phyloP scores from a whole-genome alignment of 1,284 basidiomycete species.

The Lentinula novae-zelandiae region DNA sequence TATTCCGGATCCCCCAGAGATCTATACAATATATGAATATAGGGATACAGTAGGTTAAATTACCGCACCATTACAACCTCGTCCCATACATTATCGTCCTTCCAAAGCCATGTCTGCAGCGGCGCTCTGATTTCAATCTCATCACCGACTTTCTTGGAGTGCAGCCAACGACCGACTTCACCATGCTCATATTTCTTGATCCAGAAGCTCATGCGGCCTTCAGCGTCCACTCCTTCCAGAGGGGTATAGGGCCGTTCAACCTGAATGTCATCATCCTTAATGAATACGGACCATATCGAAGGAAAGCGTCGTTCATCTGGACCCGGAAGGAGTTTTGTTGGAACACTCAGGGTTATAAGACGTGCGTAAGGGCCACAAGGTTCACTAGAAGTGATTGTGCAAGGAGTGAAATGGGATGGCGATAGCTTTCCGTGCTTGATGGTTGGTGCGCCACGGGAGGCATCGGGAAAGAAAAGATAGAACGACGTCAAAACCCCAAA shows the following conservation, averaged over 20 bases:
- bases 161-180: constrained; percentile 80
- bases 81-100: constrained; percentile 56
- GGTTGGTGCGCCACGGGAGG: constrained; percentile 37
- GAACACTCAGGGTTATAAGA: constrained; percentile 58
- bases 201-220: constrained; percentile 69
- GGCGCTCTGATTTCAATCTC: constrained; percentile 76
- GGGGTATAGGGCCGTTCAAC: constrained; percentile 87
- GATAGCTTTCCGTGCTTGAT: constrained; percentile 39
- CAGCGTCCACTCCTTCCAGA: constrained; percentile 59
- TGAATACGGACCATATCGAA: constrained; percentile 72
- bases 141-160: constrained; percentile 65
- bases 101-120: constrained; percentile 67
- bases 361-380: constrained; percentile 51
- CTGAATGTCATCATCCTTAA: constrained; percentile 86
- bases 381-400: constrained; percentile 53
- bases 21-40: constrained; percentile 35
- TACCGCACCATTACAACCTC: constrained; percentile 70
- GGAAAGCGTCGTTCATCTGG: constrained; percentile 18
- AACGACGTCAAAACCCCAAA: constrained; percentile 35
- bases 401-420: constrained; percentile 59
- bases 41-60: not conserved
- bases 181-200: constrained; percentile 76
- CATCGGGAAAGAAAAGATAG: constrained; percentile 49
- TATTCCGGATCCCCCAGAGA: constrained; percentile 82
- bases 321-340: constrained; percentile 35